Base-by-base conservation (phyloP, 2,329 filamentous ascomycete genomes). In the Penicillium sp. region DNA sequence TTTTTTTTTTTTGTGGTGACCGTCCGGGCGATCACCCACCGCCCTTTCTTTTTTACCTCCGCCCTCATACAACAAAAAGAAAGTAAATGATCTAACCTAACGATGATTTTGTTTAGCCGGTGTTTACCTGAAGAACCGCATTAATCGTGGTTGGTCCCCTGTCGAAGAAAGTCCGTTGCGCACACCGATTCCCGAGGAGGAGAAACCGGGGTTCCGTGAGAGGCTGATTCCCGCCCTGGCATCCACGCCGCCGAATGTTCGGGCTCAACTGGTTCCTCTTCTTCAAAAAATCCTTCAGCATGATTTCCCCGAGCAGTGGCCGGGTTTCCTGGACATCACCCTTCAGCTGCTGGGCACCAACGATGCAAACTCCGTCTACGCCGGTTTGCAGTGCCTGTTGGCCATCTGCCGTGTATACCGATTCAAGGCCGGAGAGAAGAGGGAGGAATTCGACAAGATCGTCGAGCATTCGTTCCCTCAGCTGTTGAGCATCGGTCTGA, bases 61-160 rank as follows among this genome's bases (percentile, higher is more conserved):
- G n/a, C n/a, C n/a, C n/a, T n/a, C n/a, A n/a, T n/a, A n/a, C n/a
- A n/a, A n/a, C n/a, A n/a, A n/a, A n/a, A n/a, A n/a, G n/a, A n/a
- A n/a, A n/a, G n/a, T n/a, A n/a, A n/a, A n/a, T n/a, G n/a, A n/a
- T n/a, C n/a, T n/a, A n/a, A n/a, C n/a, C n/a, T n/a, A n/a, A n/a
- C n/a, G n/a, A n/a, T n/a, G n/a, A n/a, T n/a, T n/a, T n/a, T n/a
- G n/a, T 57, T 37, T 70, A 96, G 91, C 89, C 65, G 90, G 91
- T 66, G 88, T 98, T 62, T 98, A 97, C 74, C 82, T 97, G 69
- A 98, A 98, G 76, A 97, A 98, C 74, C 86, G 90, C 67, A 86
- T 97, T 69, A 91, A 87, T 69, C 86, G 90, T 67, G 89, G 88
- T 63, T 98, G 93, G 93, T 80, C 84, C 49, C 82, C 81, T 55